These are phyloP conservation scores for Volvariella volvacea DNA, from an alignment of 1,284 basidiomycete genomes.

Conservation along the genomic window DNA sequence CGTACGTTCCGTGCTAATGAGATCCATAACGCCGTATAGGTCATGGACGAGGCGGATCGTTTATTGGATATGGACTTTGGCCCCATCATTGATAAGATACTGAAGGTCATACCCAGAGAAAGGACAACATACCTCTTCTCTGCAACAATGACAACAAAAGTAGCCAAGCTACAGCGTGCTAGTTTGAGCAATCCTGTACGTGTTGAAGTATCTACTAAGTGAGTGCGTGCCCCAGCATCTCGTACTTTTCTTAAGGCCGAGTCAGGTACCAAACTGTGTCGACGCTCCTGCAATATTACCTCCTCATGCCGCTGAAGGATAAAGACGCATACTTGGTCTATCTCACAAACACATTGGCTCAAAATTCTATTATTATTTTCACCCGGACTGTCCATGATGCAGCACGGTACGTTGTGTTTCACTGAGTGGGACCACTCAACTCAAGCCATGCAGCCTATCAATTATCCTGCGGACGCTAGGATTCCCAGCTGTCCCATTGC, in stretches of 20 bases:
- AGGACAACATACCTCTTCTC: slow-evolving; percentile 96
- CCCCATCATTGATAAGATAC: slow-evolving; percentile 93
- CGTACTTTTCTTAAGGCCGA: background rate
- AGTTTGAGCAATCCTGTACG: slow-evolving; percentile 92
- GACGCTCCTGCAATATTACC: slow-evolving; percentile 93
- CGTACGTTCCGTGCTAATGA: background rate
- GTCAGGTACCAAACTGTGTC: slow-evolving; percentile 93
- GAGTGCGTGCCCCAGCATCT: slow-evolving; percentile 20
- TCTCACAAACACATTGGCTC: slow-evolving; percentile 83
- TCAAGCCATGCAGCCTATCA: slow-evolving; percentile 51
- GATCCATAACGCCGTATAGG: slow-evolving; percentile 39
- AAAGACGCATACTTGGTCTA: slow-evolving; percentile 94
- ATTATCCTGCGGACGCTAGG: slow-evolving; percentile 89
- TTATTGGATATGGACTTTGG: slow-evolving; percentile 98
- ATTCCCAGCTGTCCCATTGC: slow-evolving; percentile 93
- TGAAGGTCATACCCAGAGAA: slow-evolving; percentile 93
- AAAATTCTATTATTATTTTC: slow-evolving; percentile 95
- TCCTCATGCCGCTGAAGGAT: slow-evolving; percentile 88
- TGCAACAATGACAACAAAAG: slow-evolving; percentile 99
- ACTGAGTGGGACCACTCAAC: background rate
- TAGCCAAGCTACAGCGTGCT: slow-evolving; percentile 96
- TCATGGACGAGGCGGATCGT: slow-evolving; percentile 96
- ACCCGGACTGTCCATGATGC: slow-evolving; percentile 95
- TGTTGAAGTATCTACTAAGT: slow-evolving; percentile 93
- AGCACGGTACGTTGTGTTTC: slow-evolving; percentile 46